These are phyloP conservation scores for Candida tammaniensis DNA, from an alignment of 805 yeast genomes.

Conservation along the genomic window DNA sequence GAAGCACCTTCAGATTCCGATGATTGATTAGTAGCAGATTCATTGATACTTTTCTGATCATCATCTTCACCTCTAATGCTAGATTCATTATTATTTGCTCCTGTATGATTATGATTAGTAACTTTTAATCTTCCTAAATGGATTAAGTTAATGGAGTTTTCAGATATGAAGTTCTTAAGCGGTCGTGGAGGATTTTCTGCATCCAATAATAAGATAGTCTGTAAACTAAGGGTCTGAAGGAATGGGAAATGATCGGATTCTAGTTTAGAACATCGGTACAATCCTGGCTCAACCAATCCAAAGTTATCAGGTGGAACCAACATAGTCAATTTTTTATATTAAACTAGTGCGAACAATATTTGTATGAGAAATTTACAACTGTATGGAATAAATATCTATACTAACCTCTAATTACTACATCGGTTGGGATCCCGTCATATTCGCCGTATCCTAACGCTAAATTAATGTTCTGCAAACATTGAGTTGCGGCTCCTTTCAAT, in stretches of 20 bases:
- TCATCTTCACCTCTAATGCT: slow-evolving; percentile 17
- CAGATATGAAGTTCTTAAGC: slow-evolving; percentile 61
- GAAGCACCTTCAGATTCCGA: slow-evolving; percentile 2
- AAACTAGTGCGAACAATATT: background rate
- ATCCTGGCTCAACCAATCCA: slow-evolving; percentile 85
- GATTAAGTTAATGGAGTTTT: slow-evolving; percentile 51
- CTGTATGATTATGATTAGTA: slow-evolving; percentile 32
- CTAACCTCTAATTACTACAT: slow-evolving; percentile 51
- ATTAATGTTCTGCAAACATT: slow-evolving; percentile 94
- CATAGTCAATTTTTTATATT: slow-evolving; percentile 42
- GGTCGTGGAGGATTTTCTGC: slow-evolving; percentile 82
- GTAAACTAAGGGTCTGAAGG: slow-evolving; percentile 66
- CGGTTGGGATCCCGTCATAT: slow-evolving; percentile 90
- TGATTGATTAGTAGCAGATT: background rate
- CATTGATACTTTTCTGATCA: slow-evolving; percentile 8
- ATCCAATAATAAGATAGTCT: slow-evolving; percentile 70
- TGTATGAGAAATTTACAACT: too few relatives aligned
- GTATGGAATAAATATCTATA: background rate
- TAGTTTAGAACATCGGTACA: slow-evolving; percentile 74
- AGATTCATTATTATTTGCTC: slow-evolving; percentile 14
- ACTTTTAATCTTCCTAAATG: slow-evolving; percentile 45
- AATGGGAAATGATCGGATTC: slow-evolving; percentile 78
- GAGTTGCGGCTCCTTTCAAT: slow-evolving; percentile 98
- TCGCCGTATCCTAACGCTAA: slow-evolving; percentile 87
- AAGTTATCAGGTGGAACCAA: slow-evolving; percentile 90